These are phyloP conservation scores for Phoma sp. DNA, from an alignment of 2,329 filamentous ascomycete species.

Conservation along the genomic window DNA sequence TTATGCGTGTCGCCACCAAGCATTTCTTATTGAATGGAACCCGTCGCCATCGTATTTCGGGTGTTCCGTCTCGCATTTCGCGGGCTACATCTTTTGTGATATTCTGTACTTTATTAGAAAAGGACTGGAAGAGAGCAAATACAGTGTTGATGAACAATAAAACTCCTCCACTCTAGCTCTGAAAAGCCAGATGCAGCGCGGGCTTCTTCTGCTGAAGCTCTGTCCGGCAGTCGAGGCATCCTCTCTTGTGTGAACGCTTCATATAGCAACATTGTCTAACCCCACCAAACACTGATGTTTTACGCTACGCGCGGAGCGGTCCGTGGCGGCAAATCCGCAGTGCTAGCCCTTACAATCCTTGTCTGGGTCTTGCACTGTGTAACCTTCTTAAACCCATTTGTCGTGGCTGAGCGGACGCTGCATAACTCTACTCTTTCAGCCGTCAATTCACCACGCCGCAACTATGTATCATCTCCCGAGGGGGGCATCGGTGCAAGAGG, in stretches of 20 bases:
- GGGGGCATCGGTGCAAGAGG: background rate
- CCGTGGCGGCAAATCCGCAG: background rate
- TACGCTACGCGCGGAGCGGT: background rate
- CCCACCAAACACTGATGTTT: background rate
- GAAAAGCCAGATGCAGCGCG: background rate
- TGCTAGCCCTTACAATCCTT: background rate
- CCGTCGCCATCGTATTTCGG: background rate
- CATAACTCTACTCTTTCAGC: too few relatives aligned
- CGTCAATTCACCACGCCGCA: too few relatives aligned
- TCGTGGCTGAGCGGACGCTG: background rate
- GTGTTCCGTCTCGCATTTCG: background rate
- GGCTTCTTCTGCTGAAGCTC: conserved; percentile 1
- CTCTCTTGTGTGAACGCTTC: background rate
- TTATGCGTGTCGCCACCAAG: background rate
- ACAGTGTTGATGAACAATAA: background rate
- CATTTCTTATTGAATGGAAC: background rate
- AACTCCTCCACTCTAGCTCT: background rate
- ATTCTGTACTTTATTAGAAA: background rate
- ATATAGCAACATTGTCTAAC: background rate
- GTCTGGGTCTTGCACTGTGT: background rate
- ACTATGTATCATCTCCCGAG: background rate
- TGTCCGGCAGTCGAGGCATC: background rate
- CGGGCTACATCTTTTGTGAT: background rate
- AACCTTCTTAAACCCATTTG: background rate
- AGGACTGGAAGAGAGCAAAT: background rate